Conservation (phyloP, 306 rosid species). For the Quercus cerris region DNA sequence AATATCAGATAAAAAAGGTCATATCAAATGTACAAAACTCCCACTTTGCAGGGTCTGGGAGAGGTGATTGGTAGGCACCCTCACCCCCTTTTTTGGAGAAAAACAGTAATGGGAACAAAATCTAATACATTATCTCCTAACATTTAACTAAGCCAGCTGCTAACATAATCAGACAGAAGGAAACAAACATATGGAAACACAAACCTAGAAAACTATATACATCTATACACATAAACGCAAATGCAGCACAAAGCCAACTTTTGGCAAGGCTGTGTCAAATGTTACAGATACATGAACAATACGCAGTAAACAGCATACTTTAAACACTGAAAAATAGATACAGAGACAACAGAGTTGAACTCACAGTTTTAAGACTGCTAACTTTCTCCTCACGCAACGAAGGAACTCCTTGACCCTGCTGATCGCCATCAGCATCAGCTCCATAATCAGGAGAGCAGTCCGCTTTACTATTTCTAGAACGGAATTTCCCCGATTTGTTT, state of each 20-base stretch:
- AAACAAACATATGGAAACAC: neutral
- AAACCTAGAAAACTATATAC: no score
- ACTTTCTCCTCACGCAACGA: conserved; percentile 93
- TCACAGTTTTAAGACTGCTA: conserved; percentile 96
- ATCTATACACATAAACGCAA: neutral
- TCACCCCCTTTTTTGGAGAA: no score
- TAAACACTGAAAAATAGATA: neutral
- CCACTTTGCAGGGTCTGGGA: no score
- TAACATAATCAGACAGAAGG: neutral
- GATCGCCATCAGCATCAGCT: conserved; percentile 78
- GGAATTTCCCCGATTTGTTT: conserved; percentile 63
- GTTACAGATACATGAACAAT: neutral
- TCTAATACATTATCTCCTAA: no score
- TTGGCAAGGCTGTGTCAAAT: no score
- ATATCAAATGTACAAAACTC: no score
- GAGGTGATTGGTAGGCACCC: no score
- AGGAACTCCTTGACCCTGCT: conserved; percentile 72
- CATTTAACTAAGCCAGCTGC: neutral
- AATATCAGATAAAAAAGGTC: neutral
- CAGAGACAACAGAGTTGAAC: conserved; percentile 8
- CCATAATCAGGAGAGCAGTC: conserved; percentile 71
- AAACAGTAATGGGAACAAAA: no score
- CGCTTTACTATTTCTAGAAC: conserved; percentile 65
- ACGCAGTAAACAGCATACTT: neutral
- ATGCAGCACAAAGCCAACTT: neutral